Evolutionary conservation across 2,329 filamentous ascomycete species (phyloP).

Genomic region (Chaetothyriales sp.): DNA sequence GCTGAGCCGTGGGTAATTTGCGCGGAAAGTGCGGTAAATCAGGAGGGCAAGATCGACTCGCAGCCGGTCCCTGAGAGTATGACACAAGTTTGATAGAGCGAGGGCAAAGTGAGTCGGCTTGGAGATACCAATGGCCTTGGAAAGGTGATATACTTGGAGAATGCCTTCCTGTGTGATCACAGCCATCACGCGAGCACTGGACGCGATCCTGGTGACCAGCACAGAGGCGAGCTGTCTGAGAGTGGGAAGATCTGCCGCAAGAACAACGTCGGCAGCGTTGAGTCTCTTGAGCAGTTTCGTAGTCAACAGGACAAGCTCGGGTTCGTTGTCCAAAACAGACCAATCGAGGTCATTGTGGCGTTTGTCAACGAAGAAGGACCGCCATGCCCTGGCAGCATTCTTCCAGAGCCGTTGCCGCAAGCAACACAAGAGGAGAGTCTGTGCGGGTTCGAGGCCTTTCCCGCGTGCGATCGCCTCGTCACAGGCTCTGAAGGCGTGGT

Average conservation of each 20-base stretch:
- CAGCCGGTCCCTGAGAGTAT: constrained; percentile 16
- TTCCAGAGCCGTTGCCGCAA: constrained; percentile 22
- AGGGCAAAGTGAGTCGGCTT: not conserved
- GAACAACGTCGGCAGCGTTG: constrained; percentile 1
- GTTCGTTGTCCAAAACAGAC: not conserved
- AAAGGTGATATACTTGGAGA: constrained; percentile 10
- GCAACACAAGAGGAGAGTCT: constrained; percentile 21
- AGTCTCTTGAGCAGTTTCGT: constrained; percentile 17
- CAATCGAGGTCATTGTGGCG: not conserved
- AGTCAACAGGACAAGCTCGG: constrained; percentile 14
- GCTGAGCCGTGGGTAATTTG: constrained; percentile 1
- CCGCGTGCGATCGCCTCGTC: constrained; percentile 23
- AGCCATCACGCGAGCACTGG: constrained; percentile 10
- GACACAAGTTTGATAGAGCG: not conserved
- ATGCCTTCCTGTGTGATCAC: constrained; percentile 9
- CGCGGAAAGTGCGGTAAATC: constrained; percentile 29
- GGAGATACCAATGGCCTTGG: constrained; percentile 10
- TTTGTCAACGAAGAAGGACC: constrained; percentile 5
- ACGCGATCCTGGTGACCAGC: constrained; percentile 1
- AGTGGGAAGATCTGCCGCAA: constrained; percentile 6
- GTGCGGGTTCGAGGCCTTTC: constrained; percentile 19
- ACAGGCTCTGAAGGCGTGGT: constrained; percentile 26
- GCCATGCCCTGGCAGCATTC: constrained; percentile 21
- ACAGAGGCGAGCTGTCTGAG: constrained; percentile 2
- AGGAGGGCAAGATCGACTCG: constrained; percentile 18